Evolutionary conservation across 225 moss, liverwort and hornwort species (phyloP), one percentile per base, ranked within the genome.

Genomic region (Physcomitrellopsis africana): DNA sequence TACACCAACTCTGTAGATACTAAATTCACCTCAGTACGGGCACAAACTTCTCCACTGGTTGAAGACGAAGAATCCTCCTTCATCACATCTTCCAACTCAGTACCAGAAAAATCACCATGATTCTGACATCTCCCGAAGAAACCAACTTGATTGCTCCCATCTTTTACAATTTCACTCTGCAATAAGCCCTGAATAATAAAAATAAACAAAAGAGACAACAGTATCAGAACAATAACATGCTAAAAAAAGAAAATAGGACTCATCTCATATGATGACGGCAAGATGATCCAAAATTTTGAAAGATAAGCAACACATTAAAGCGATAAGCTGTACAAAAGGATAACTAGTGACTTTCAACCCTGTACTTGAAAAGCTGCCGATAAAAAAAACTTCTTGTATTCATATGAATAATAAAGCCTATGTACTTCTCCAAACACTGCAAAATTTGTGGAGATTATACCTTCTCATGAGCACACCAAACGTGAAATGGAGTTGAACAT

Each of bases 381-480:
- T 14, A 8, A n/a, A 44, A 16, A 0, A 3, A 42, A n/a, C n/a
- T n/a, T n/a, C 68, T 11, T 18, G 63, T 47, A 44, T 22, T 37
- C 8, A 13, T 56, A 43, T 17, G n/a, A 7, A 22, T 16, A 22
- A 41, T 5, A 58, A 5, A 10, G 5, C 65, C 45, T 11, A 53
- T 0, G 5, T 8, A 67, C 54, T 23, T 59, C 23, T 7, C 22
- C 29, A 20, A 75, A 58, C 49, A 7, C 64, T 20, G 26, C 20
- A 57, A 11, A 26, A 52, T 14, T 47, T 13, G 53, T 5, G 73
- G 51, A 20, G 27, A 60, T 24, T 47, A 29, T 81, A 93, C 93
- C 93, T 93, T 89, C 72, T 88, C 77, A 80, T 91, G 84, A 10
- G 93, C 93, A 71, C 93, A 93, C 93, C 93, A 93, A 10, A 91